Conservation (phyloP, 1,284 basidiomycete species). For the Pyrrhoderma lamaoense region DNA sequence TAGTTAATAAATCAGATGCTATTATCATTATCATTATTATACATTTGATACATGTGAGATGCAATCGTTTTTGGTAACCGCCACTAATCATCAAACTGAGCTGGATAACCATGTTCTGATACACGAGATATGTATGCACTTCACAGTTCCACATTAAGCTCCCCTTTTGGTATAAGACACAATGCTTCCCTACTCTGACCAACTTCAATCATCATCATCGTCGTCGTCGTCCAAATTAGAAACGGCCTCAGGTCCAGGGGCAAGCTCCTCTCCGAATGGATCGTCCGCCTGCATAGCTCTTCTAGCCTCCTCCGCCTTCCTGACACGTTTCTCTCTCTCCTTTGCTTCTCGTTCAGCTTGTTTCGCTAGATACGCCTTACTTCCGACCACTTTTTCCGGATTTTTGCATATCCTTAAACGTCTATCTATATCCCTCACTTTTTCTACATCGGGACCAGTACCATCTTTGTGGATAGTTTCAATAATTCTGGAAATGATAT, state of each 20-base stretch:
- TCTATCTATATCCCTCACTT: slow-evolving; percentile 81
- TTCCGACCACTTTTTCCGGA: slow-evolving; percentile 87
- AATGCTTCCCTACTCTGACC: no score
- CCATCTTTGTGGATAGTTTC: slow-evolving; percentile 50
- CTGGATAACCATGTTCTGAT: no score
- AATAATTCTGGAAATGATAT: slow-evolving; percentile 45
- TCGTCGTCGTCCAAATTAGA: slow-evolving; percentile 5
- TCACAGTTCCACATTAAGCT: no score
- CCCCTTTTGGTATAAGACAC: no score
- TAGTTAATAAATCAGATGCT: no score
- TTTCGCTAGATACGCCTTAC: slow-evolving; percentile 65
- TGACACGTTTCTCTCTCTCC: slow-evolving; percentile 56
- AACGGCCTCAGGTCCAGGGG: slow-evolving; percentile 25
- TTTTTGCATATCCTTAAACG: slow-evolving; percentile 83
- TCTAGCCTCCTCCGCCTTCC: slow-evolving; percentile 52
- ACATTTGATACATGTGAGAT: no score
- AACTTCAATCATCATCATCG: slow-evolving; percentile 17
- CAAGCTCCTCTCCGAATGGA: slow-evolving; percentile 56
- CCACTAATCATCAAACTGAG: no score
- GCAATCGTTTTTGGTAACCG: no score
- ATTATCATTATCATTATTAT: no score
- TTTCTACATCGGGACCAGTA: slow-evolving; percentile 67
- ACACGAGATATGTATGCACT: no score
- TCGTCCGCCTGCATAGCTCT: slow-evolving; percentile 47
- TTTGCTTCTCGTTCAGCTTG: slow-evolving; percentile 57